Evolutionary conservation across 805 yeast species (phyloP).

Genomic region (Barnettozyma pratensis): DNA sequence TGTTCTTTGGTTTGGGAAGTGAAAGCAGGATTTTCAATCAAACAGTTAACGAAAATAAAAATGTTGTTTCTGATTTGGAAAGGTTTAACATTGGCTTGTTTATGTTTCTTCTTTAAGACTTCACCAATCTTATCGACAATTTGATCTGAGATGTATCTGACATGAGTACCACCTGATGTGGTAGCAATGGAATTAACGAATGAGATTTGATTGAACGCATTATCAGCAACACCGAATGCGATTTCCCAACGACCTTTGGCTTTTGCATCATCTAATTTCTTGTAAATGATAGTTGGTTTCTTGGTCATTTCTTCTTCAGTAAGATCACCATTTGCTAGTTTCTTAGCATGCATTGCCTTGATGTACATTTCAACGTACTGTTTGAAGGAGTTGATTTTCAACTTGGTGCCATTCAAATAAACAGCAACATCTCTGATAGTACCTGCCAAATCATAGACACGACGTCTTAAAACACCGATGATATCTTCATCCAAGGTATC

Average conservation of each 20-base stretch:
- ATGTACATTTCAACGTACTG: constrained; percentile 86
- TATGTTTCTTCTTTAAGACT: constrained; percentile 61
- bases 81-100: constrained; percentile 68
- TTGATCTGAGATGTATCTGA: constrained; percentile 79
- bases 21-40: constrained; percentile 94
- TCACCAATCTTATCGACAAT: constrained; percentile 74
- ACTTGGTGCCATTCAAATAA: constrained; percentile 64
- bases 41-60: constrained; percentile 86
- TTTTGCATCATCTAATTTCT: constrained; percentile 56
- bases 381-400: constrained; percentile 73
- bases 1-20: constrained; percentile 98
- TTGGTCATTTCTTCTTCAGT: constrained; percentile 31
- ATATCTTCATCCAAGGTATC: constrained; percentile 76
- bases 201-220: constrained; percentile 86
- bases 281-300: constrained; percentile 68
- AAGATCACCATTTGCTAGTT: constrained; percentile 24
- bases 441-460: constrained; percentile 95
- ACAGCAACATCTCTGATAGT: constrained; percentile 82
- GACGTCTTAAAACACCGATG: constrained; percentile 78
- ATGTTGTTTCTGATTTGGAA: constrained; percentile 86
- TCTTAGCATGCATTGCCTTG: constrained; percentile 56
- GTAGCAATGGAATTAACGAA: constrained; percentile 98
- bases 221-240: constrained; percentile 91
- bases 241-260: constrained; percentile 74
- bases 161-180: constrained; percentile 95